phyloP scores from a whole-genome alignment of 305 asterid species.

The Fraxinus floribunda region DNA sequence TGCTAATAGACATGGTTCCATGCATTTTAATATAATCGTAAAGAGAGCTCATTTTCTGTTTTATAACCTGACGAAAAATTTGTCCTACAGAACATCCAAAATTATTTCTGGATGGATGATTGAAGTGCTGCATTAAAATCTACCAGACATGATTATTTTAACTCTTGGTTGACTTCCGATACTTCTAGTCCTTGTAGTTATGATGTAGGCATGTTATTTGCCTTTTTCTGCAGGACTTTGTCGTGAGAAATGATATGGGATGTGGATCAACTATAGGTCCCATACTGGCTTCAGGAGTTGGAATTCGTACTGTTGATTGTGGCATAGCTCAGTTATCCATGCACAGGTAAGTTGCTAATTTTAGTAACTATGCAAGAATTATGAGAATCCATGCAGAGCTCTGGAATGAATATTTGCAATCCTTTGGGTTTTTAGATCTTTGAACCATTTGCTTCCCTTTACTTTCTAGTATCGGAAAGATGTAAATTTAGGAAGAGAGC shows the following conservation, averaged over 20 bases:
- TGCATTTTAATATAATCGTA: neutral
- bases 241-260: constrained; percentile 94
- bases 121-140: neutral
- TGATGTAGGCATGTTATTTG: neutral
- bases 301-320: constrained; percentile 94
- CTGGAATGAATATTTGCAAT: neutral
- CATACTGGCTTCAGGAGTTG: constrained; percentile 92
- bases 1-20: neutral
- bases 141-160: neutral
- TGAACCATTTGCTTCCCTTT: neutral
- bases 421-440: neutral
- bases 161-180: neutral
- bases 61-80: neutral
- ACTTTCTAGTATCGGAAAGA: neutral
- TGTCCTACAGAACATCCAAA: neutral
- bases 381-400: neutral
- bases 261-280: constrained; percentile 98
- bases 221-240: constrained; percentile 63
- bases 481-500: neutral
- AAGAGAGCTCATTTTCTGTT: neutral
- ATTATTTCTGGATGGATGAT: neutral
- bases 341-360: constrained; percentile 62
- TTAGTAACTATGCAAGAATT: neutral
- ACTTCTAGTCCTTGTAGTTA: neutral
- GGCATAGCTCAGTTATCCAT: constrained; percentile 97